Evolutionary conservation across 768 basidiomycete species (phyloP).

Genomic region (Symmetrospora coprosmae): DNA sequence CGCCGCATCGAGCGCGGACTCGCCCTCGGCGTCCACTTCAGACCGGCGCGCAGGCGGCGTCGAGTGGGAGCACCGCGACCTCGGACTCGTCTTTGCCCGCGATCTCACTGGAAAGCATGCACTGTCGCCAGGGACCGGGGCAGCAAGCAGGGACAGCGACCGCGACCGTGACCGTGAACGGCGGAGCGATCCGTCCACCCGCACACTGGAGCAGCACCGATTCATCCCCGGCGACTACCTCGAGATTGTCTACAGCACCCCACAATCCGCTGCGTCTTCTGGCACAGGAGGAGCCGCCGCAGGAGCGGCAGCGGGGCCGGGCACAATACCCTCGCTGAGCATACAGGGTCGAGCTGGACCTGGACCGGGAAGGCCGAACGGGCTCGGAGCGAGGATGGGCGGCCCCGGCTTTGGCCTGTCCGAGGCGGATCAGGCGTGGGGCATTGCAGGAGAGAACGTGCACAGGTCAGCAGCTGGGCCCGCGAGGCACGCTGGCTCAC

Average conservation of each 20-base stretch:
- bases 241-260: conserved; percentile 17
- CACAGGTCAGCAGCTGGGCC: too few relatives aligned
- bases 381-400: not conserved
- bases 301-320: not conserved
- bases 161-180: not conserved
- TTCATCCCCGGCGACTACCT: conserved; percentile 19
- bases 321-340: not conserved
- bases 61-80: conserved; percentile 19
- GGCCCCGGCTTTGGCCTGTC: too few relatives aligned
- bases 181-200: conserved; percentile 1
- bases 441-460: conserved; percentile 15
- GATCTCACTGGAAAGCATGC: conserved; percentile 22
- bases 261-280: too few relatives aligned
- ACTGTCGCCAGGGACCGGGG: not conserved
- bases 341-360: not conserved
- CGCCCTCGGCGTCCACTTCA: too few relatives aligned
- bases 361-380: not conserved
- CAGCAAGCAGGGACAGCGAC: not conserved
- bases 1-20: conserved; percentile 14
- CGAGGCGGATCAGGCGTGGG: conserved; percentile 20
- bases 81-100: conserved; percentile 13
- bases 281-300: not conserved
- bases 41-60: too few relatives aligned
- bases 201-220: conserved; percentile 11
- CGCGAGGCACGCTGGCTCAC: too few relatives aligned